A percentile compares a stretch with the other conserved stretches of the same genome.
Evolutionary conservation across 148 eudicot genomes (phyloP).

Genomic region (Bassia scoparia): DNA sequence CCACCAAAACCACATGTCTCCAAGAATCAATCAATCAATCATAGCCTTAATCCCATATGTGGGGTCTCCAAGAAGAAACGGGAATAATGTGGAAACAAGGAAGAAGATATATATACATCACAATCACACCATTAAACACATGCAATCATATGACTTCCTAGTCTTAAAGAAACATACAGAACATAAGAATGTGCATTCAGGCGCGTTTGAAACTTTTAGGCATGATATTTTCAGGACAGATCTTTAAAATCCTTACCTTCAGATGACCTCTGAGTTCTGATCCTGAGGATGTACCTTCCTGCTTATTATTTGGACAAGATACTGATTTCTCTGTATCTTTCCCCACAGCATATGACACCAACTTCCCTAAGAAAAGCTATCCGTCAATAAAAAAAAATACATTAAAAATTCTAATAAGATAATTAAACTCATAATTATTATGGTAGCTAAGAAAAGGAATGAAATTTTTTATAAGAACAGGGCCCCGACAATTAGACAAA

Average conservation of each 20-base stretch:
- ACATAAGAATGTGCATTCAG: neutral
- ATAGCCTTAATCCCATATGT: no score
- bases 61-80: neutral
- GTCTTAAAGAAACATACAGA: neutral
- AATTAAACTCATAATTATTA: neutral
- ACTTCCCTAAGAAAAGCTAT: conserved; percentile 48
- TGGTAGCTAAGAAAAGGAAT: neutral
- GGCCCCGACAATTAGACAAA: neutral
- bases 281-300: conserved; percentile 25
- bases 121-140: neutral
- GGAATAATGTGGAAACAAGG: neutral
- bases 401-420: neutral
- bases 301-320: conserved; percentile 18
- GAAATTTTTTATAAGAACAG: neutral
- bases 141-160: neutral
- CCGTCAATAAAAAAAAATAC: conserved; percentile 8
- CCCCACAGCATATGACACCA: conserved; percentile 27
- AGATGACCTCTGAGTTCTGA: conserved; percentile 27
- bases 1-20: neutral
- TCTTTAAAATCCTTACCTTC: conserved; percentile 38
- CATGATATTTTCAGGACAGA: neutral
- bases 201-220: neutral
- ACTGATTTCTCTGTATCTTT: conserved; percentile 28
- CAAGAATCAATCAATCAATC: no score
- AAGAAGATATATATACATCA: neutral